Percentiles rank a stretch among this genome's conserved stretches.
Evolutionary conservation across 169 alveolate genomes (phyloP).

Genomic region (Plasmodium inui): DNA sequence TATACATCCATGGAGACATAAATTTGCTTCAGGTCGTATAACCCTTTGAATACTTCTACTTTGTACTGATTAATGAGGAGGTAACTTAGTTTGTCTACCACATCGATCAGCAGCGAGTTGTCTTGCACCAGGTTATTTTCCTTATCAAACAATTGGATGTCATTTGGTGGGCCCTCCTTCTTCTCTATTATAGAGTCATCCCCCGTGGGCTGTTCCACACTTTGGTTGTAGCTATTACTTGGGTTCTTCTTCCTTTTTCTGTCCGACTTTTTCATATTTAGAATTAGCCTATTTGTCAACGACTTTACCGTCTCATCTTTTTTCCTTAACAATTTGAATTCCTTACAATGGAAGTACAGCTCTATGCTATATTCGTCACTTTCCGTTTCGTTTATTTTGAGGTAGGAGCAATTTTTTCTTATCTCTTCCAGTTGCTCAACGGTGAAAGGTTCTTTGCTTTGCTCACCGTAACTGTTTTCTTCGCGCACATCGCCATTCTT

Average conservation of each 20-base stretch:
- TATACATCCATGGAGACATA: constrained; percentile 73
- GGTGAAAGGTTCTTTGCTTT: constrained; percentile 1
- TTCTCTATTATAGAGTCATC: not conserved
- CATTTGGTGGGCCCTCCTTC: not conserved
- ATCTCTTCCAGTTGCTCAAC: constrained; percentile 26
- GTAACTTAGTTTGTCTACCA: constrained; percentile 35
- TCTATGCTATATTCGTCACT: constrained; percentile 55
- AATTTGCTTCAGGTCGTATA: constrained; percentile 63
- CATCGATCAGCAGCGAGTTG: constrained; percentile 14
- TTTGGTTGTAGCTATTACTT: constrained; percentile 3
- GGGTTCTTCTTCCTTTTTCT: constrained; percentile 13
- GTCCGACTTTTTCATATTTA: constrained; percentile 45
- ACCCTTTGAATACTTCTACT: constrained; percentile 24
- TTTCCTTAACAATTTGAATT: constrained; percentile 65
- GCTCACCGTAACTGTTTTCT: not conserved
- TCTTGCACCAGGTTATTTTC: constrained; percentile 58
- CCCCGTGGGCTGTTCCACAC: not conserved
- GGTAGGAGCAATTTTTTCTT: constrained; percentile 7
- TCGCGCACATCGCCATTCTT: not conserved
- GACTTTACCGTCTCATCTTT: constrained; percentile 52
- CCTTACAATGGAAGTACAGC: constrained; percentile 43
- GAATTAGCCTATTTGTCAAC: constrained; percentile 38
- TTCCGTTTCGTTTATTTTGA: constrained; percentile 53
- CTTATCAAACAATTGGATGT: constrained; percentile 27
- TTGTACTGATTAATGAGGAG: constrained; percentile 31